Conservation (phyloP, 495 filamentous ascomycete genomes). For the Hypomontagnella monticulosa region DNA sequence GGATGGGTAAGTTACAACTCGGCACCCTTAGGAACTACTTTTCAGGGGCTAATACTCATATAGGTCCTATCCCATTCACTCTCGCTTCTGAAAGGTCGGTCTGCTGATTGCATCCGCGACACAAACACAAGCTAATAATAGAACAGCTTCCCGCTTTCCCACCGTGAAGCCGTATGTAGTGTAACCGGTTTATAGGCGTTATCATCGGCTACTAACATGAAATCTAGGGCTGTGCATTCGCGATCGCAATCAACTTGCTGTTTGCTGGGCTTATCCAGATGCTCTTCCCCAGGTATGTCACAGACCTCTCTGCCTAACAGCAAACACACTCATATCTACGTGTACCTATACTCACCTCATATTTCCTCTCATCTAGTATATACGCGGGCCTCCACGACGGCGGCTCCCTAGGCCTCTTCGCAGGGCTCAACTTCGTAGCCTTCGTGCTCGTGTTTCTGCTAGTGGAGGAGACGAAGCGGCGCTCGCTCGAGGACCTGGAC, state of each 20-base stretch:
- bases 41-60: background rate
- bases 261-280: constrained; percentile 52
- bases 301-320: constrained; percentile 11
- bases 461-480: constrained; percentile 46
- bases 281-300: constrained; percentile 45
- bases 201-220: background rate
- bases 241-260: constrained; percentile 46
- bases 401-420: constrained; percentile 42
- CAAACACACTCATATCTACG: too few relatives aligned
- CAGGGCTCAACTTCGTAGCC: constrained; percentile 45
- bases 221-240: constrained; percentile 45
- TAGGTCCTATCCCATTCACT: constrained; percentile 49
- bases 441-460: constrained; percentile 46
- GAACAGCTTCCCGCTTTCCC: constrained; percentile 46
- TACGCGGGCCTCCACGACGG: constrained; percentile 23
- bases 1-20: constrained; percentile 35
- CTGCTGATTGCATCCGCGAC: background rate
- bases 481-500: constrained; percentile 46
- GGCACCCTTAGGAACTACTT: background rate
- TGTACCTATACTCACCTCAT: background rate
- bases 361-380: constrained; percentile 10
- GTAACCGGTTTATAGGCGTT: background rate
- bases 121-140: constrained; percentile 1
- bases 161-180: constrained; percentile 46
- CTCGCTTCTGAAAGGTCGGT: constrained; percentile 46